A percentile compares a stretch with the other conserved stretches of the same genome.
These are phyloP conservation scores for Gossypium longicalyx DNA, from an alignment of 345 rosid genomes.

Conservation along the genomic window DNA sequence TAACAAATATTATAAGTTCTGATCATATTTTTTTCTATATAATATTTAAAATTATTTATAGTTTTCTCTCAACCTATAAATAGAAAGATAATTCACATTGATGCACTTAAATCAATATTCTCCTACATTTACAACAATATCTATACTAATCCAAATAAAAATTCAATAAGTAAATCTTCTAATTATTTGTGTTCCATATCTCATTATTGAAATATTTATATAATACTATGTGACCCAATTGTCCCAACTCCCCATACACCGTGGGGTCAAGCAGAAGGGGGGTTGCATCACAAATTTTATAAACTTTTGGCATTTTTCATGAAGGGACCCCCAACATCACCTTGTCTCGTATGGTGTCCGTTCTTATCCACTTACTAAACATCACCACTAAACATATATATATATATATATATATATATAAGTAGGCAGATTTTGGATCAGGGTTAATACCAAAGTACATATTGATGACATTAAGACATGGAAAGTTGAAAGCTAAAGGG, in stretches of 20 bases:
- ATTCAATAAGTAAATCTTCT: no score
- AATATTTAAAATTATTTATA: no score
- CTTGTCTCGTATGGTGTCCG: background rate
- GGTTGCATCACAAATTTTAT: background rate
- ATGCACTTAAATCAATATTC: no score
- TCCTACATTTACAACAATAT: fast-evolving
- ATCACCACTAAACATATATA: background rate
- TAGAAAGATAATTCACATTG: fast-evolving
- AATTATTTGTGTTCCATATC: background rate
- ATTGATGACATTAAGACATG: background rate
- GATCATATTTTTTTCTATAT: no score
- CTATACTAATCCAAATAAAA: fast-evolving
- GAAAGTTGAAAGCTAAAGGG: background rate
- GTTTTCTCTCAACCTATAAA: fast-evolving
- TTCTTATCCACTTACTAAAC: background rate
- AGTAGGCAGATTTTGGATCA: background rate
- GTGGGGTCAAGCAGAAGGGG: background rate
- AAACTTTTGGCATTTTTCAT: background rate
- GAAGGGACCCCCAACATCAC: background rate
- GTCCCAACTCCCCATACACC: background rate
- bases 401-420: background rate
- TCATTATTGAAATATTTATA: background rate
- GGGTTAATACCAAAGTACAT: background rate
- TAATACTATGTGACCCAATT: background rate
- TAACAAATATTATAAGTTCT: no score